Evolutionary conservation across 495 filamentous ascomycete genomes (phyloP), one percentile per base, ranked within the genome.

Genomic region (Hypoxylon fuscum): DNA sequence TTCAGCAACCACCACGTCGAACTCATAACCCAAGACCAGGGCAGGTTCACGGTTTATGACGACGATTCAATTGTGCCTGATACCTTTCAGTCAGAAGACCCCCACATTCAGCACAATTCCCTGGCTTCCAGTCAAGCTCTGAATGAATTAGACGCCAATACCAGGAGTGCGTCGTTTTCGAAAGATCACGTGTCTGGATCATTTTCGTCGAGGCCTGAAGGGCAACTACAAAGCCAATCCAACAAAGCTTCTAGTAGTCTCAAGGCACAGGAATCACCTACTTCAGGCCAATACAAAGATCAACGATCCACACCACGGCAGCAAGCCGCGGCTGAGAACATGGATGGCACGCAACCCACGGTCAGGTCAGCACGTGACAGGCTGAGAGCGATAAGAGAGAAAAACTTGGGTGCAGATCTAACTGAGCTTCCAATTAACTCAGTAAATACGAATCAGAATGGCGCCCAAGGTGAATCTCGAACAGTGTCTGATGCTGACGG

Each of bases 311-410:
- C 15, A 17, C 11, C 50, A 31, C 32, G 29, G 45, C 55, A 20
- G 22, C 40, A 45, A 32, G 44, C 23, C n/a, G 51, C 43, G 14
- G 29, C 48, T 34, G 23, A n/a, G 8, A 54, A 21, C 7, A 77
- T 77, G 74, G 72, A 73, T 20, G 38, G 17, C 18, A 20, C 57
- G 11, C 35, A 52, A 23, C 7, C 54, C 27, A 38, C 50, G 18
- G 64, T 62, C 11, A 34, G 40, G n/a, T 71, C 73, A 22, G 72
- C 68, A 18, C 60, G 64, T 14, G 75, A 77, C n/a, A 66, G 55
- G 27, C 22, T 77, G 5, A 69, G 55, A 42, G 23, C 47, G 9
- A 29, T 70, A 5, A 59, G 60, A 37, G 66, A 69, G 9, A 31
- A 12, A 5, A 44, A 61, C 31, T 68, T 72, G 48, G 58, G 52